Evolutionary conservation across 164 flowering plant genomes (phyloP).

Genomic region (Kingdonia uniflora): DNA sequence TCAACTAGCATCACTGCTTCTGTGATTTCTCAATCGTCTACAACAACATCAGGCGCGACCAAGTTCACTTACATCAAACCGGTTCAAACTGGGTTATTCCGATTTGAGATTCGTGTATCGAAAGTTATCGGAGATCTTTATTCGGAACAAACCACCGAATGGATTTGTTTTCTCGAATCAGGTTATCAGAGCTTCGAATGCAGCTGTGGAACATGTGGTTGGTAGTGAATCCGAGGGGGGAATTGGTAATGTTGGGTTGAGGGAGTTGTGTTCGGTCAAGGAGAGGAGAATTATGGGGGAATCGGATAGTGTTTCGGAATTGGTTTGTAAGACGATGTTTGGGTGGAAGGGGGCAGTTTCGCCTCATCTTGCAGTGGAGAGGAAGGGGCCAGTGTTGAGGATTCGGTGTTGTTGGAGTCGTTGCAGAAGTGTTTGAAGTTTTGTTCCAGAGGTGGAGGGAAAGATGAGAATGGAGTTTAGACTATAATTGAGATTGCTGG

Average conservation of each 20-base stretch:
- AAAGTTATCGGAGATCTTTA: constrained; percentile 40
- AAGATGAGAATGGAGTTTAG: constrained; percentile 18
- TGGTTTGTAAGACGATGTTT: constrained; percentile 65
- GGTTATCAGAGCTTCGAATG: constrained; percentile 33
- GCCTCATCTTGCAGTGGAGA: constrained; percentile 88
- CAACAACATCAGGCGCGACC: not conserved
- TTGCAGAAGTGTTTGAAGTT: constrained; percentile 40
- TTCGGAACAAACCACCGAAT: constrained; percentile 16
- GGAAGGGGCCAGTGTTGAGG: constrained; percentile 54
- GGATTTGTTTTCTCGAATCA: constrained; percentile 47
- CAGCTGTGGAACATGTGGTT: constrained; percentile 22
- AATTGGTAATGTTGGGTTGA: constrained; percentile 19
- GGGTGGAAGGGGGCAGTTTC: constrained; percentile 87
- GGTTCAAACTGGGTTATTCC: constrained; percentile 88
- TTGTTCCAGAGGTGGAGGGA: constrained; percentile 14
- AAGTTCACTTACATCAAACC: constrained; percentile 74
- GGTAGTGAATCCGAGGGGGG: constrained; percentile 6
- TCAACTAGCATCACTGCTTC: constrained; percentile 69
- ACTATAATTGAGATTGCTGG: constrained; percentile 88
- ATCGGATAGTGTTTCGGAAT: constrained; percentile 19
- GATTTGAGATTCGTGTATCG: constrained; percentile 64
- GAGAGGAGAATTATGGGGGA: constrained; percentile 32
- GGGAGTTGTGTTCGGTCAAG: constrained; percentile 35
- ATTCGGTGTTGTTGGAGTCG: constrained; percentile 34
- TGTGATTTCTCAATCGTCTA: constrained; percentile 4